phyloP scores from a whole-genome alignment of 192 early-diverging fungal species.

The Powellomyces hirtus region DNA sequence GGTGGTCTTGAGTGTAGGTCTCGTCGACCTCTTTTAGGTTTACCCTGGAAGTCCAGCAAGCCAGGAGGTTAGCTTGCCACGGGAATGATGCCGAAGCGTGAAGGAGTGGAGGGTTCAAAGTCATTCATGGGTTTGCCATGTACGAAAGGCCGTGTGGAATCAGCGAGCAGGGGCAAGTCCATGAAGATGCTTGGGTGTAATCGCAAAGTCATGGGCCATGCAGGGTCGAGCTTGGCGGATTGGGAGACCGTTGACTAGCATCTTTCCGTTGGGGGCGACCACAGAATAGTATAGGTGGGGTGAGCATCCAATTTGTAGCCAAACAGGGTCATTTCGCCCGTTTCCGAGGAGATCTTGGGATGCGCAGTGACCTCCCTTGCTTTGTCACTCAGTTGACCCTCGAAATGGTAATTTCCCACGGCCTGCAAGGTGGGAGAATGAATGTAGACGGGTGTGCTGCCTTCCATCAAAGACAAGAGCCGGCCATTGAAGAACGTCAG shows the following conservation, averaged over 20 bases:
- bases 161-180: not conserved
- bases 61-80: not conserved
- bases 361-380: not conserved
- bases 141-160: not conserved
- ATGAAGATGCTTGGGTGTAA: not conserved
- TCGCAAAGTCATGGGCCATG: not conserved
- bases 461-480: not conserved
- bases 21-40: not conserved
- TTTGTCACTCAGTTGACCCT: not conserved
- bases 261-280: not conserved
- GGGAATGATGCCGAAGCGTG: not conserved
- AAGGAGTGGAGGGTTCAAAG: conserved; percentile 3
- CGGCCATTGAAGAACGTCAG: not conserved
- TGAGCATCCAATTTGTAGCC: not conserved
- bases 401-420: not conserved
- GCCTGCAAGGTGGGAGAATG: not conserved
- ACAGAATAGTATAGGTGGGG: not conserved
- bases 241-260: not conserved
- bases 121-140: conserved; percentile 5
- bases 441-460: not conserved
- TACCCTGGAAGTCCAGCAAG: not conserved
- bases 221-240: not conserved
- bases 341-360: conserved; percentile 1
- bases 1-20: not conserved
- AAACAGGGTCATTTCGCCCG: conserved; percentile 1